Evolutionary conservation across 2,329 filamentous ascomycete genomes (phyloP).

Genomic region (Chaetomium sp.): DNA sequence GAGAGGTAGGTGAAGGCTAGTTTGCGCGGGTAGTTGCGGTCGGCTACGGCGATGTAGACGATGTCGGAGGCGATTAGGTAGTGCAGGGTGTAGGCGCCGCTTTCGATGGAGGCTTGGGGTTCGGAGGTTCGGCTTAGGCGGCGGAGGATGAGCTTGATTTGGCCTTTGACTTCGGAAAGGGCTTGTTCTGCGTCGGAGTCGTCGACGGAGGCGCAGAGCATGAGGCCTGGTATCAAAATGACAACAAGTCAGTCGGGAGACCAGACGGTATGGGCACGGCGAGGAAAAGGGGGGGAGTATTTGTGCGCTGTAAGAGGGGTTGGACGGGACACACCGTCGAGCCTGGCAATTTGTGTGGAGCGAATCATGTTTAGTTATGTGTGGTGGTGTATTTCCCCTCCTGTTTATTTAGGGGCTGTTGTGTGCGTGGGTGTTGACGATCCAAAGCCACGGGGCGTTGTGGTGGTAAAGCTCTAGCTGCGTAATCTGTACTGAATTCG

Average conservation of each 20-base stretch:
- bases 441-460: neutral
- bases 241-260: neutral
- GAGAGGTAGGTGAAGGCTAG: conserved; percentile 97
- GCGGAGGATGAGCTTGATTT: conserved; percentile 85
- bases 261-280: neutral
- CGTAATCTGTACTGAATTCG: neutral
- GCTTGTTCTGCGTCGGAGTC: conserved; percentile 72
- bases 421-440: neutral
- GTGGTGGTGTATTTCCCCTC: conserved; percentile 1
- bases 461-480: neutral
- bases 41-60: conserved; percentile 90
- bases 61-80: conserved; percentile 75
- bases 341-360: conserved; percentile 87
- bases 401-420: neutral
- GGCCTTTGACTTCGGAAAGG: conserved; percentile 80
- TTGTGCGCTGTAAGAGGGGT: conserved; percentile 1
- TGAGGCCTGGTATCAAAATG: conserved; percentile 59
- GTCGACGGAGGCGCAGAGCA: conserved; percentile 91
- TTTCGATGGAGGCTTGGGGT: conserved; percentile 86
- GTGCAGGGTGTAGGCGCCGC: conserved; percentile 76
- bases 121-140: conserved; percentile 84
- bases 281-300: neutral
- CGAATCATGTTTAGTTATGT: conserved; percentile 59
- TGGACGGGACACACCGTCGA: conserved; percentile 61
- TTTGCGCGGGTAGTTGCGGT: conserved; percentile 91